Evolutionary conservation across 495 filamentous ascomycete species (phyloP), one percentile per base, ranked within the genome.

Genomic region (Xylaria intraflava): DNA sequence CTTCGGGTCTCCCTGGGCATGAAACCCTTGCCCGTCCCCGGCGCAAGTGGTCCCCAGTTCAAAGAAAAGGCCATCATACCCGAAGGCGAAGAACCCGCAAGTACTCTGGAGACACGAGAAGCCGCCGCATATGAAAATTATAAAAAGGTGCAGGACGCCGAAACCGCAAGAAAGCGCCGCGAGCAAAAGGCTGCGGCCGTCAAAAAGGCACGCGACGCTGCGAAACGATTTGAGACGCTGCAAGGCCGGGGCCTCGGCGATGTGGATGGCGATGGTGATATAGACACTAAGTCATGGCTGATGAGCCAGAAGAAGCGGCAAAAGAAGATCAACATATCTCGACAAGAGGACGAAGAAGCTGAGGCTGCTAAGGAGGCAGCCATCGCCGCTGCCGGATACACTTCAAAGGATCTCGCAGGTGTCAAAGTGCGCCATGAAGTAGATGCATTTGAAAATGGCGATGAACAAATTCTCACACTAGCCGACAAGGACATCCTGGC

Each of bases 361-460:
- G 87, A 81, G 22, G 73, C 66, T 14, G 67, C 67, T 19, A 67
- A 69, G 55, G 68, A 68, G 0, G 65, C 69, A 6, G 73, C 74
- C 1, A 72, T 72, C 11, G 71, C 71, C 20, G 72, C 70, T 1
- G 69, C 70, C 14, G 74, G 85, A 59, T 91, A 97, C 67, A 89
- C 89, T 9, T 80, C 87, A 8, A 83, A 83, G 12, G 90, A 97
- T 65, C 74, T 98, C 47, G 84, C 86, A 9, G 93, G 90, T 40
- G 83, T 96, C 58, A 94, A 88, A 66, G 93, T 98, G 50, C 91
- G 83, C 14, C 93, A 98, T 67, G 87, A 89, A 62, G 62, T 89
- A 31, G 79, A 75, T 2, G 81, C 84, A 8, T 90, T 98, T 58
- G 83, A 83, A 14, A 88, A 86, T 29, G 85, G 75, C 23, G 85